Percentiles rank a stretch among this genome's conserved stretches.
Evolutionary conservation across 352 stramenopile species (phyloP).

Genomic region (Globisporangium paroecandrum): DNA sequence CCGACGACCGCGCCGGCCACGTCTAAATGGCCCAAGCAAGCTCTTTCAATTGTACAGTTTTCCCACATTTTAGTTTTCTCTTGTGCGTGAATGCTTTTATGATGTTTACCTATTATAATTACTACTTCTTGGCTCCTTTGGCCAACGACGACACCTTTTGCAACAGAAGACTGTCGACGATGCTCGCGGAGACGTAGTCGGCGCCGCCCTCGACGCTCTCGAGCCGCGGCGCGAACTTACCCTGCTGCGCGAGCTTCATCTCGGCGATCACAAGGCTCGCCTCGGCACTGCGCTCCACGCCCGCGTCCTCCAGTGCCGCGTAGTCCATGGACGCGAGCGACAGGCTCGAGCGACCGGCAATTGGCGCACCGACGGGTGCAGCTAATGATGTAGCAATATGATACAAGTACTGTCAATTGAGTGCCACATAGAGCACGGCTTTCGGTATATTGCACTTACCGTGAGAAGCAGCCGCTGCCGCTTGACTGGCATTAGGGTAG

Average conservation of each 20-base stretch:
- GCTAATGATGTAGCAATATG: too few relatives aligned
- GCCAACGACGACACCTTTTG: slow-evolving; percentile 25
- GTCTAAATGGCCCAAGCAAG: slow-evolving; percentile 1
- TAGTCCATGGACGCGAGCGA: slow-evolving; percentile 36
- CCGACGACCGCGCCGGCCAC: slow-evolving; percentile 10
- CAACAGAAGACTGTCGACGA: slow-evolving; percentile 74
- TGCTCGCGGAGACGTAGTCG: slow-evolving; percentile 78
- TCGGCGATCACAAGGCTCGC: slow-evolving; percentile 63
- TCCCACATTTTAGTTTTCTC: not conserved
- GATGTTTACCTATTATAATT: not conserved
- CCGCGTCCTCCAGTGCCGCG: slow-evolving; percentile 11
- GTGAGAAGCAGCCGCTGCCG: not conserved
- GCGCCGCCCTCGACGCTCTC: slow-evolving; percentile 71
- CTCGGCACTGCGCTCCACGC: slow-evolving; percentile 26
- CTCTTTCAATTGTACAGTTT: too few relatives aligned
- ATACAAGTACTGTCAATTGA: too few relatives aligned
- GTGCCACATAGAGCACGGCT: too few relatives aligned
- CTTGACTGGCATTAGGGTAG: not conserved
- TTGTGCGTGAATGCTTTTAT: not conserved
- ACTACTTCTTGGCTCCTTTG: slow-evolving; percentile 6
- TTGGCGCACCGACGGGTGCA: not conserved
- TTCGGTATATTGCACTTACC: not conserved
- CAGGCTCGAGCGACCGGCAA: slow-evolving; percentile 30
- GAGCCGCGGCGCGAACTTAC: slow-evolving; percentile 47
- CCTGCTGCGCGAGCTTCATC: slow-evolving; percentile 49